Evolutionary conservation across 2,329 filamentous ascomycete species (phyloP).

Genomic region (Fusarium haematococcum): DNA sequence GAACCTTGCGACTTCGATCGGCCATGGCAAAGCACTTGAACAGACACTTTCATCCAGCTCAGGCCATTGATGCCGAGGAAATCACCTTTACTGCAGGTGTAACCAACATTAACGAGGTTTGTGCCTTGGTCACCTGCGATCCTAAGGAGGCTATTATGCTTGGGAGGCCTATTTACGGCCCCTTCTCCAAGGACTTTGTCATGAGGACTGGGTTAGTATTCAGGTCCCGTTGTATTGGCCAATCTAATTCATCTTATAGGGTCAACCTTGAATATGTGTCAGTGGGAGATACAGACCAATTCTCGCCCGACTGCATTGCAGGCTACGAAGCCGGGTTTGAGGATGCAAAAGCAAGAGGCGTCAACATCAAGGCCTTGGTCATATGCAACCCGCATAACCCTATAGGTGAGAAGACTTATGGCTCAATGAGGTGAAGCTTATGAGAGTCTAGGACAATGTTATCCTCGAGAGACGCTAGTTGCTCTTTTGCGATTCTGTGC

Average conservation of each 20-base stretch:
- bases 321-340: background rate
- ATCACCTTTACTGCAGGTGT: background rate
- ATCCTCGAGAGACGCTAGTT: background rate
- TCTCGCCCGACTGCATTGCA: background rate
- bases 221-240: background rate
- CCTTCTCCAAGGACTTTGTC: background rate
- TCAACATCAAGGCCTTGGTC: background rate
- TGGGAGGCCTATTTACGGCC: background rate
- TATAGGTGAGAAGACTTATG: background rate
- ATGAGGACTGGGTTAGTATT: background rate
- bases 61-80: background rate
- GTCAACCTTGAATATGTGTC: background rate
- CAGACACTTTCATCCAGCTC: background rate
- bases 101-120: background rate
- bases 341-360: background rate
- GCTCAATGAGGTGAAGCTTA: background rate
- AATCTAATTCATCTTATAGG: background rate
- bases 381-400: conserved; percentile 3
- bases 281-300: background rate
- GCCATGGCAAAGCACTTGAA: background rate
- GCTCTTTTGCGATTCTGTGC: background rate
- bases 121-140: background rate
- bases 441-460: background rate
- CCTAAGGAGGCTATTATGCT: background rate
- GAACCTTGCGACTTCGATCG: background rate